Evolutionary conservation across 1,284 basidiomycete genomes (phyloP).

Genomic region (Fomitopsis palustris): DNA sequence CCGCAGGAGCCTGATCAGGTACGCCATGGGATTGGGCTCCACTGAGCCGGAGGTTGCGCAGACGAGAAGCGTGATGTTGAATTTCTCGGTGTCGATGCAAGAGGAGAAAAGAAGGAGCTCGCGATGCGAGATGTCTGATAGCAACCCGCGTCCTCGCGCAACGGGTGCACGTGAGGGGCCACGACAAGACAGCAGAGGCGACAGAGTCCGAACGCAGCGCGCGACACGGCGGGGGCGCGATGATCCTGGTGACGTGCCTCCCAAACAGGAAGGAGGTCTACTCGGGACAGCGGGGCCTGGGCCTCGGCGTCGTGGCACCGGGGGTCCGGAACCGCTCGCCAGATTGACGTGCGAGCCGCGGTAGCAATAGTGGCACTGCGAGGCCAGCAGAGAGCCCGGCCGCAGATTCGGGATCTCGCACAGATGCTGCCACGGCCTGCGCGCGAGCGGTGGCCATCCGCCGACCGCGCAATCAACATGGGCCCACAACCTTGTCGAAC

Average conservation of each 20-base stretch:
- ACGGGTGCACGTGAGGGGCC: background rate
- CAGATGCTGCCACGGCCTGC: background rate
- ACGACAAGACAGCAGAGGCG: background rate
- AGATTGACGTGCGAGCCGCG: background rate
- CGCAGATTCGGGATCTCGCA: background rate
- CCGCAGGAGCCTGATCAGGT: background rate
- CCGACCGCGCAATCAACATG: background rate
- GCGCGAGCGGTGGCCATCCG: background rate
- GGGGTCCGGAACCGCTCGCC: background rate
- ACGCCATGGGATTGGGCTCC: background rate
- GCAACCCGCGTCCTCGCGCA: background rate
- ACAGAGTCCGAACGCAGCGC: conserved; percentile 6
- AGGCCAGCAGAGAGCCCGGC: background rate
- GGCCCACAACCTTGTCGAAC: background rate
- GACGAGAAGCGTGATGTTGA: background rate
- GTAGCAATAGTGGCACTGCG: background rate
- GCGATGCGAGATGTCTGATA: background rate
- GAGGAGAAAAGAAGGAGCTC: background rate
- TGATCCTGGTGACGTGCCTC: conserved; percentile 3
- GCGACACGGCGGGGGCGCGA: conserved; percentile 3
- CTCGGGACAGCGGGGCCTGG: background rate
- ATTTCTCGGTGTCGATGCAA: background rate
- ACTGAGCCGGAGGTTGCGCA: background rate
- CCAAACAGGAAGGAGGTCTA: background rate
- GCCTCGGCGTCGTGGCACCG: background rate